These are phyloP conservation scores for Plasmodium sp. DNA, from an alignment of 169 alveolate species.

Conservation along the genomic window DNA sequence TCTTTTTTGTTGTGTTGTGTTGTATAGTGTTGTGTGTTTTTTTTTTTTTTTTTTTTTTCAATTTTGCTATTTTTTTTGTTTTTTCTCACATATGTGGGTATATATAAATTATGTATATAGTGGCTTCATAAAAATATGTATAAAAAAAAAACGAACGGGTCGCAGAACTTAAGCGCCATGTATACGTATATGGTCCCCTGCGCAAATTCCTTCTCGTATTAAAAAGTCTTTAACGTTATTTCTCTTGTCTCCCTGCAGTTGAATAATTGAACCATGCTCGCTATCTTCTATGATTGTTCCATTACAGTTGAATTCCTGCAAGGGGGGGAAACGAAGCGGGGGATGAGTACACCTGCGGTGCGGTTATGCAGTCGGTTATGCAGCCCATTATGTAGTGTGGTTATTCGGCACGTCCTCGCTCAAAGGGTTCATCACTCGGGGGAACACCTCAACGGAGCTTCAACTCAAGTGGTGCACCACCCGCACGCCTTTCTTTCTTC, in stretches of 20 bases:
- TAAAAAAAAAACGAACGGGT: neutral
- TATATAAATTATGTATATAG: neutral
- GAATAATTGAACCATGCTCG: constrained; percentile 93
- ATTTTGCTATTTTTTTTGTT: neutral
- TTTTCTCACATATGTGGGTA: neutral
- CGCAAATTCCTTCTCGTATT: constrained; percentile 90
- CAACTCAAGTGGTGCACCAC: no score
- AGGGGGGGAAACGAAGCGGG: neutral
- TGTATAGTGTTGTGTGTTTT: neutral
- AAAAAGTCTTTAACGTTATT: constrained; percentile 92
- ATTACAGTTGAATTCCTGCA: constrained; percentile 91
- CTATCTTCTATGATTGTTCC: constrained; percentile 94
- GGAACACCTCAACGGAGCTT: neutral
- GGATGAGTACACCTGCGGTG: neutral
- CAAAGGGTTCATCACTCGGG: neutral
- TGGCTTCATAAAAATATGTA: neutral
- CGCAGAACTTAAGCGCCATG: constrained; percentile 89
- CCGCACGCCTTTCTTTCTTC: neutral
- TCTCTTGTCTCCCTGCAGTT: constrained; percentile 90
- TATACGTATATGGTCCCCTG: constrained; percentile 90
- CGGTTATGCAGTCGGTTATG: neutral
- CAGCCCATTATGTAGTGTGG: neutral
- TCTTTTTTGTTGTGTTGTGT: neutral
- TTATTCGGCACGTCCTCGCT: neutral
- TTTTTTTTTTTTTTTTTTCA: neutral